These are phyloP conservation scores for Clavispora santaluciae DNA, from an alignment of 805 yeast genomes.

Conservation along the genomic window DNA sequence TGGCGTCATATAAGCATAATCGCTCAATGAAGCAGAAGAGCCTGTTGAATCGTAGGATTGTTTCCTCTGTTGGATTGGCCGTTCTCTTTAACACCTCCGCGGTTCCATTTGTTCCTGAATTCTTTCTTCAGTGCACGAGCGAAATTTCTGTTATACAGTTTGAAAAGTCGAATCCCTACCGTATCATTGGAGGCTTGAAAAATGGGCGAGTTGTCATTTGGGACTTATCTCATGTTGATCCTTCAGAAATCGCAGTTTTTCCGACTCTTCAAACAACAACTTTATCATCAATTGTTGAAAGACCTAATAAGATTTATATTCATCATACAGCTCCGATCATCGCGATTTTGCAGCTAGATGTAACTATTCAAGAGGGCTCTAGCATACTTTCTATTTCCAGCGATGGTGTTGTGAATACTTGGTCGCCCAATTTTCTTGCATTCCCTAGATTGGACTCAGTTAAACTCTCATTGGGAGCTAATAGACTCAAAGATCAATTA, in stretches of 20 bases:
- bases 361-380: constrained; percentile 6
- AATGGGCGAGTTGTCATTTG: constrained; percentile 51
- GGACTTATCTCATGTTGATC: constrained; percentile 30
- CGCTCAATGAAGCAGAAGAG: neutral
- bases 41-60: constrained; percentile 1
- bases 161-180: constrained; percentile 31
- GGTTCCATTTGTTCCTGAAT: constrained; percentile 26
- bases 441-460: constrained; percentile 14
- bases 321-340: constrained; percentile 15
- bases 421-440: constrained; percentile 19
- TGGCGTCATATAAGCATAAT: constrained; percentile 12
- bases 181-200: constrained; percentile 44
- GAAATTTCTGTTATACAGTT: constrained; percentile 37
- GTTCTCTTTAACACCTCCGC: constrained; percentile 29
- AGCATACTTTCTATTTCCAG: constrained; percentile 11
- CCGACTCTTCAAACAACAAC: constrained; percentile 17
- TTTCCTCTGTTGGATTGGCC: constrained; percentile 21
- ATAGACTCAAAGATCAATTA: neutral
- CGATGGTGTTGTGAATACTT: constrained; percentile 15
- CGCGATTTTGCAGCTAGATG: constrained; percentile 7
- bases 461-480: neutral
- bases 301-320: constrained; percentile 2
- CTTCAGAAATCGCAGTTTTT: constrained; percentile 13
- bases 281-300: constrained; percentile 5
- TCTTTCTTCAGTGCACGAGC: constrained; percentile 37